These are phyloP conservation scores for Closterium sp. DNA, from an alignment of 139 green algal genomes.

Conservation along the genomic window DNA sequence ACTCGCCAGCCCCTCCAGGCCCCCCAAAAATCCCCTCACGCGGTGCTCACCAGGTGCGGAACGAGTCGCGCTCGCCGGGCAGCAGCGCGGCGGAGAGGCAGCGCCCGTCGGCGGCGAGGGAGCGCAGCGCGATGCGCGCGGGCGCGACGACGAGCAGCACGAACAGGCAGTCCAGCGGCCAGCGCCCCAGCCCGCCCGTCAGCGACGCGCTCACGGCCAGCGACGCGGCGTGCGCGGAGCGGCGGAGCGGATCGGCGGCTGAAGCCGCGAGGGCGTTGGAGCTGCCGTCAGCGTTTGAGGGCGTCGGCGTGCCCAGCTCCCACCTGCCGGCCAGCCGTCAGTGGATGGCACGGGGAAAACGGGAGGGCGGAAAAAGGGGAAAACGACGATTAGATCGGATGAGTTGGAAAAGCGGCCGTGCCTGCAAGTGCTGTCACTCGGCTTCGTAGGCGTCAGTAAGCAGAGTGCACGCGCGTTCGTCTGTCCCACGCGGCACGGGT, in stretches of 20 bases:
- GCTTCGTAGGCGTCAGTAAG: neutral
- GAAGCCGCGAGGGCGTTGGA: neutral
- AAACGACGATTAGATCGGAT: neutral
- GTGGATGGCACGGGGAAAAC: neutral
- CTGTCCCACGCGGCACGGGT: too few species aligned
- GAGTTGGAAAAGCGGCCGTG: neutral
- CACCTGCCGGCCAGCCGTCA: neutral
- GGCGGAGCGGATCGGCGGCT: neutral
- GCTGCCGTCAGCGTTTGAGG: neutral
- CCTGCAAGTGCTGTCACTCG: neutral
- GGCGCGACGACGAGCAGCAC: slow-evolving; percentile 3
- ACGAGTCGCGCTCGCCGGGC: neutral
- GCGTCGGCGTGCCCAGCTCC: neutral
- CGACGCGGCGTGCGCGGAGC: neutral
- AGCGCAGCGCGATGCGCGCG: neutral
- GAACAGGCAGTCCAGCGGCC: slow-evolving; percentile 9
- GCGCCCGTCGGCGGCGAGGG: slow-evolving; percentile 1
- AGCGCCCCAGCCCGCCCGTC: neutral
- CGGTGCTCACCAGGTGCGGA: neutral
- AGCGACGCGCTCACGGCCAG: neutral
- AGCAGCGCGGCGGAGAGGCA: neutral
- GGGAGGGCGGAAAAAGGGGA: neutral
- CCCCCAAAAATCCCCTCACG: too few species aligned
- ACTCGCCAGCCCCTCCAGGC: neutral
- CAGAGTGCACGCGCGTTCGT: neutral